Conservation (phyloP, 179 eudicot genomes). For the Beta lomatogona region DNA sequence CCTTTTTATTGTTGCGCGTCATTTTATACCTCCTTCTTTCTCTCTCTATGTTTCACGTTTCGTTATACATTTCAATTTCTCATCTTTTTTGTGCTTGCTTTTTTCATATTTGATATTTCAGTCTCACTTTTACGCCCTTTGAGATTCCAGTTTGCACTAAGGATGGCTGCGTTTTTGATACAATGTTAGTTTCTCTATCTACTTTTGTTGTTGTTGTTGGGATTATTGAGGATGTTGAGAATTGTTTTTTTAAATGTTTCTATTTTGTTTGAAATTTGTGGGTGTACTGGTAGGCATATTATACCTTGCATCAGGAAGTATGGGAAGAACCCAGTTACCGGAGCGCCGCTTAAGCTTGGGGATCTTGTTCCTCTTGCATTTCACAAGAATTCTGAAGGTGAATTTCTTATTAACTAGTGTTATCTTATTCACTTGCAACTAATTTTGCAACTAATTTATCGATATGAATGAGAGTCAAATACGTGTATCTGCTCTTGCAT, state of each 20-base stretch:
- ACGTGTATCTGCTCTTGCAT: neutral
- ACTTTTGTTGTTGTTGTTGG: neutral
- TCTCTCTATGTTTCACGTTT: no score
- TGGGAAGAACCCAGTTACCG: constrained; percentile 91
- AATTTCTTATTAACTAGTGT: neutral
- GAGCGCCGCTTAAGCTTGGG: constrained; percentile 67
- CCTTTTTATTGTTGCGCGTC: constrained; percentile 99
- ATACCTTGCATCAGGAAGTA: constrained; percentile 78
- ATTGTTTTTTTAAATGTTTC: no score
- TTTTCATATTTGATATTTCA: no score
- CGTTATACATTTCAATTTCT: no score
- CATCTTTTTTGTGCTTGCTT: constrained; percentile 33
- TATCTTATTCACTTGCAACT: neutral
- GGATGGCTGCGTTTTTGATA: constrained; percentile 89
- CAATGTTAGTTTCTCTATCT: constrained; percentile 48
- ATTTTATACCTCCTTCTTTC: neutral
- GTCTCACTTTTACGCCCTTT: constrained; percentile 91
- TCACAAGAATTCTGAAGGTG: constrained; percentile 91
- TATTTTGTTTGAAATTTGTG: neutral
- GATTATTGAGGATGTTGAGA: neutral
- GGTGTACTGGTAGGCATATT: constrained; percentile 55
- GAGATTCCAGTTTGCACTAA: constrained; percentile 77
- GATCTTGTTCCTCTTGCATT: constrained; percentile 83
- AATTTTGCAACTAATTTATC: neutral
- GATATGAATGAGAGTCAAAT: neutral